phyloP scores from a whole-genome alignment of 306 rosid species.

The Vigna unguiculata region DNA sequence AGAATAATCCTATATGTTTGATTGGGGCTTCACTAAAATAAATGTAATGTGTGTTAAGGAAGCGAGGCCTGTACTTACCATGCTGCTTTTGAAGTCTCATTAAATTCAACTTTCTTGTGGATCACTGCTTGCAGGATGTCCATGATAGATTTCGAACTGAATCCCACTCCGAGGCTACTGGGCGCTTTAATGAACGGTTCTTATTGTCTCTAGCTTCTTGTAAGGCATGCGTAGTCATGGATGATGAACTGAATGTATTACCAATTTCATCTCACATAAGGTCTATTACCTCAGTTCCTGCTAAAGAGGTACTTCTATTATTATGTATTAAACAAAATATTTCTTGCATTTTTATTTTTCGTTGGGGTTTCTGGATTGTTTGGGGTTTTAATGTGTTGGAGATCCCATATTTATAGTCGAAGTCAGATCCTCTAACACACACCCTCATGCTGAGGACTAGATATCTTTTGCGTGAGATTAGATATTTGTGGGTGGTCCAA shows the following conservation, averaged over 20 bases:
- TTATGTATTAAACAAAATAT: conserved; percentile 28
- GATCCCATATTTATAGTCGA: too few species aligned
- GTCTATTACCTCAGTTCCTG: conserved; percentile 69
- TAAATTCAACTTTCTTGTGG: conserved; percentile 33
- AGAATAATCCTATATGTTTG: not conserved
- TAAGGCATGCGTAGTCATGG: conserved; percentile 89
- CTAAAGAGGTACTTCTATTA: conserved; percentile 67
- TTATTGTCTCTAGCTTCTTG: conserved; percentile 89
- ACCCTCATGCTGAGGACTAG: too few species aligned
- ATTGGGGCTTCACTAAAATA: conserved; percentile 8
- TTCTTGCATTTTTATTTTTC: not conserved
- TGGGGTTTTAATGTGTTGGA: not conserved
- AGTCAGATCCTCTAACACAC: too few species aligned
- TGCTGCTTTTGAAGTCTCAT: conserved; percentile 26
- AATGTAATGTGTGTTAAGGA: conserved; percentile 3
- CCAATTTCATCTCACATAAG: conserved; percentile 95
- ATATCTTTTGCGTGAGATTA: too few species aligned
- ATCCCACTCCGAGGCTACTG: conserved; percentile 81
- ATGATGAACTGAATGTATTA: conserved; percentile 86
- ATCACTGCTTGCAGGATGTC: conserved; percentile 73
- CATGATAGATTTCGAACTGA: conserved; percentile 96
- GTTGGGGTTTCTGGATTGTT: not conserved
- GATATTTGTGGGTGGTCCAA: too few species aligned
- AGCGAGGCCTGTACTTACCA: conserved; percentile 6
- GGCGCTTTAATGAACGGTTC: conserved; percentile 96